Percentiles rank a stretch among this genome's conserved stretches.
Conservation (phyloP, 2,329 filamentous ascomycete genomes). For the Trichoderma semiorbis region DNA sequence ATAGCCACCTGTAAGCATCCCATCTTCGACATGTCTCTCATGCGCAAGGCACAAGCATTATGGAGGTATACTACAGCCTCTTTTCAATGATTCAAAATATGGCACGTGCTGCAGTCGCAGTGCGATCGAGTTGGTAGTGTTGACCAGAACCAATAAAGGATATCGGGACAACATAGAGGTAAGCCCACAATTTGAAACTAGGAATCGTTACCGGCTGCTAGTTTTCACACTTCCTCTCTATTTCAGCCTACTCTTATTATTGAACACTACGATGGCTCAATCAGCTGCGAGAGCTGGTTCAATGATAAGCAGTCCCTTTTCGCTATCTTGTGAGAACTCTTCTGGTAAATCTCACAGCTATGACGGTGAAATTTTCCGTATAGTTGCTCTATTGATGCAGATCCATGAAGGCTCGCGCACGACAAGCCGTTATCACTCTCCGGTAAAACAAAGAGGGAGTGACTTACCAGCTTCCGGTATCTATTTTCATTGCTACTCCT, state of each 20-base stretch:
- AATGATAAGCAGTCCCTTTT: neutral
- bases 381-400: neutral
- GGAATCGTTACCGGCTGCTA: neutral
- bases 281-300: neutral
- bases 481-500: neutral
- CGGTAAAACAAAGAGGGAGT: neutral
- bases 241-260: neutral
- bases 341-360: neutral
- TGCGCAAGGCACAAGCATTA: accelerated
- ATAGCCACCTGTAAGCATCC: neutral
- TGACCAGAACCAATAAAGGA: neutral
- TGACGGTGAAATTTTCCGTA: neutral
- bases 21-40: neutral
- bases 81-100: neutral
- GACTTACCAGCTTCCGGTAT: neutral
- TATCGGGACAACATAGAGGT: neutral
- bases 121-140: neutral
- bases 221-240: neutral
- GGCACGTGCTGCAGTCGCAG: neutral
- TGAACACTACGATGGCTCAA: neutral
- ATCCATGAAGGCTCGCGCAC: neutral
- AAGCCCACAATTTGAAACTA: neutral
- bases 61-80: neutral
- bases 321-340: neutral
- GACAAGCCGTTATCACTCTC: neutral